Percentiles rank a stretch among this genome's conserved stretches.
phyloP scores from a whole-genome alignment of 2,329 filamentous ascomycete species.

The Emmonsia crescens region DNA sequence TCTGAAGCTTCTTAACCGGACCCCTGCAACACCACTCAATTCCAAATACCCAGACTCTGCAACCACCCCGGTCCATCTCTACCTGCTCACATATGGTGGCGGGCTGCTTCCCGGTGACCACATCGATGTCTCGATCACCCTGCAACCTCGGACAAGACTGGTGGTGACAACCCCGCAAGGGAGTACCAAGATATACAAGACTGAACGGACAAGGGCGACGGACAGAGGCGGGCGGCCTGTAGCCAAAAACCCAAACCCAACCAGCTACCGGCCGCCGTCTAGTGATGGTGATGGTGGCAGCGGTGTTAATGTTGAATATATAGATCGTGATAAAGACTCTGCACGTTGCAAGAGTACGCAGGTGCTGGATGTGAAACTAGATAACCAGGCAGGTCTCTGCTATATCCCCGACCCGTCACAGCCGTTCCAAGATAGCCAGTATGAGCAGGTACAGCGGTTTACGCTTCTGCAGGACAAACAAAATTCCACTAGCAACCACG shows the following conservation, averaged over 20 bases:
- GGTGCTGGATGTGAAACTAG: conserved; percentile 39
- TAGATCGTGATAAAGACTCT: neutral
- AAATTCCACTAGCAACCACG: conserved; percentile 13
- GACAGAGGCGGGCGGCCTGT: conserved; percentile 26
- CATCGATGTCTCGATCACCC: conserved; percentile 59
- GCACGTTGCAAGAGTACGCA: conserved; percentile 36
- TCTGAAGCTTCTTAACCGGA: conserved; percentile 80
- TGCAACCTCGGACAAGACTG: conserved; percentile 56
- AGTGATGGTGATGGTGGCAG: neutral
- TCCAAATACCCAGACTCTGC: conserved; percentile 23
- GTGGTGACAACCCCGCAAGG: conserved; percentile 54
- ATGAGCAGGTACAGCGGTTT: conserved; percentile 76
- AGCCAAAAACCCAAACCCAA: conserved; percentile 7
- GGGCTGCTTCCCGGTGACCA: conserved; percentile 81
- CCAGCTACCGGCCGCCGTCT: conserved; percentile 20
- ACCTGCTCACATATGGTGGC: conserved; percentile 87
- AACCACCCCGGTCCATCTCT: conserved; percentile 59
- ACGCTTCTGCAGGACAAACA: conserved; percentile 30
- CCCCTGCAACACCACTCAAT: conserved; percentile 50
- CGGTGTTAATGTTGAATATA: neutral
- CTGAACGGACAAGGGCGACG: conserved; percentile 33
- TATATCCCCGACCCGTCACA: conserved; percentile 86
- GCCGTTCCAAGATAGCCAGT: conserved; percentile 74
- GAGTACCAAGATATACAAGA: conserved; percentile 93
- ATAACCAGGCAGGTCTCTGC: conserved; percentile 41